Evolutionary conservation across 331 rosid genomes (phyloP).

Genomic region (Cydonia oblonga): DNA sequence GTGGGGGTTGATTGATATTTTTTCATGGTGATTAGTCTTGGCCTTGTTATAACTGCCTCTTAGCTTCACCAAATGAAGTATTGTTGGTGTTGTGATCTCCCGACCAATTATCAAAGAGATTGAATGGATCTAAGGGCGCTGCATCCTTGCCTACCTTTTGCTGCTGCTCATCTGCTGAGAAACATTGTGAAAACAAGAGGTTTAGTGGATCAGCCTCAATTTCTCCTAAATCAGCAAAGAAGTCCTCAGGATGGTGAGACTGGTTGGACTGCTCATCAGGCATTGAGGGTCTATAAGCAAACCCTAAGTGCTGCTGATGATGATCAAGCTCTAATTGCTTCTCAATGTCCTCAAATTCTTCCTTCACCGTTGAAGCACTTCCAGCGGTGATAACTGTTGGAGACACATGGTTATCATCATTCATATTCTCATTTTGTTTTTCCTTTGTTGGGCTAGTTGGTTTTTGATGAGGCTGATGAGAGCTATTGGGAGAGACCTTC

Average conservation of each 20-base stretch:
- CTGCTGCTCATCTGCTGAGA: conserved; percentile 26
- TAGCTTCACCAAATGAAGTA: conserved; percentile 34
- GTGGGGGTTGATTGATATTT: not conserved
- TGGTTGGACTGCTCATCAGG: conserved; percentile 17
- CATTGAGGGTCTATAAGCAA: conserved; percentile 50
- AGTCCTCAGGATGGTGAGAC: conserved; percentile 36
- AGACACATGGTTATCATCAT: conserved; percentile 16
- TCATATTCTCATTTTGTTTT: conserved; percentile 22
- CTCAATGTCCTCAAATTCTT: conserved; percentile 60
- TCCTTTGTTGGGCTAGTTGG: conserved; percentile 28
- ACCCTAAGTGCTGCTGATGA: conserved; percentile 26
- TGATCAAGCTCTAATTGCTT: conserved; percentile 40
- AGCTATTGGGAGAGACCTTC: conserved; percentile 16
- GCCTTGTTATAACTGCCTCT: conserved; percentile 46
- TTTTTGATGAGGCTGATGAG: conserved; percentile 16
- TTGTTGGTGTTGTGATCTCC: conserved; percentile 21
- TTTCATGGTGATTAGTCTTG: not conserved
- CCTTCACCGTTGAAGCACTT: conserved; percentile 35
- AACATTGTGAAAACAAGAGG: conserved; percentile 62
- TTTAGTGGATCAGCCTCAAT: conserved; percentile 70
- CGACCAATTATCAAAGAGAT: conserved; percentile 61
- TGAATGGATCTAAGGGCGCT: conserved; percentile 53
- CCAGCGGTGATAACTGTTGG: conserved; percentile 12
- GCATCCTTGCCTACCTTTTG: not conserved
- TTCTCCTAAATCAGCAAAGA: conserved; percentile 88